Conservation (phyloP, 2,329 filamentous ascomycete genomes). For the Bipolaris cookei region DNA sequence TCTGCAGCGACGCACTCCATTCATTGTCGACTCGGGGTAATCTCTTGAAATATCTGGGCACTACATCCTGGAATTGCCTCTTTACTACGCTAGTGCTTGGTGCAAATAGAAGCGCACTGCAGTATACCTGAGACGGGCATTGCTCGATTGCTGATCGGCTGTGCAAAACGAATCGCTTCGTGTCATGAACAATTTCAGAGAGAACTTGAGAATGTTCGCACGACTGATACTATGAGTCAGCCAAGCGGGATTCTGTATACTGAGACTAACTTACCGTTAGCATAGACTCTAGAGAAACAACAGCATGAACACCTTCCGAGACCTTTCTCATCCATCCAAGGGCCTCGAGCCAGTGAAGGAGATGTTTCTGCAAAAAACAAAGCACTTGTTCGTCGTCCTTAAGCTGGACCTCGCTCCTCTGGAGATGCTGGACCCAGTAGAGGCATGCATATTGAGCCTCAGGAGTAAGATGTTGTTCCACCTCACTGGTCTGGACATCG, state of each 20-base stretch:
- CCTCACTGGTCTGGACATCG: too few relatives aligned
- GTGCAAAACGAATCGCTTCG: background rate
- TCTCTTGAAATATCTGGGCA: background rate
- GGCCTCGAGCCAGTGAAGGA: background rate
- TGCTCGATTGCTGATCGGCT: background rate
- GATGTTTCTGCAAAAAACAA: background rate
- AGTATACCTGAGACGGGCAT: background rate
- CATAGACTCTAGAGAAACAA: background rate
- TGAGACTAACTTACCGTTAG: background rate
- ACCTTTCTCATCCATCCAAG: background rate
- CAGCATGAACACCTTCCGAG: background rate
- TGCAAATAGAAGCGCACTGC: background rate
- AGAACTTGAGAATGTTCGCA: background rate
- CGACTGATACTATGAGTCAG: background rate
- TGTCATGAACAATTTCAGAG: background rate
- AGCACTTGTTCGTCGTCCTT: background rate
- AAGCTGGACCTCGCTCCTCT: background rate
- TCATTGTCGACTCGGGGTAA: background rate
- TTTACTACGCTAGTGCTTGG: background rate
- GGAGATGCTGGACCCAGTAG: background rate
- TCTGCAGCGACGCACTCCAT: background rate
- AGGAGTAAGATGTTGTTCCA: too few relatives aligned
- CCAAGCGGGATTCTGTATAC: background rate
- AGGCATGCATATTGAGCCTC: constrained; percentile 20
- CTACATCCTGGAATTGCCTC: background rate